Evolutionary conservation across 352 stramenopile species (phyloP).

Genomic region (Pythium monospermum): DNA sequence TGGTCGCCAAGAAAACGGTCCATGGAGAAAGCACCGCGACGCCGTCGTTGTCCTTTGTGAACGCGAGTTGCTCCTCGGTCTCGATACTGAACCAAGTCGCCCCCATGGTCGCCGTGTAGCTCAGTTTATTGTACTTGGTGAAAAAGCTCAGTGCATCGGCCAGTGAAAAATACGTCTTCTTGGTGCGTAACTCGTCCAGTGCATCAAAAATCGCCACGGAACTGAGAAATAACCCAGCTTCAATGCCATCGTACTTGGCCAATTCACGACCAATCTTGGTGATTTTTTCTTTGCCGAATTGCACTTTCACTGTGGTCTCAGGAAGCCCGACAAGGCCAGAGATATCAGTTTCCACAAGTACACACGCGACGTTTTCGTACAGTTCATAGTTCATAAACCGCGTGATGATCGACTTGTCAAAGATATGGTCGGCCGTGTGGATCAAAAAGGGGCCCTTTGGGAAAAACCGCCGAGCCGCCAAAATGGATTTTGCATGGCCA

Average conservation of each 20-base stretch:
- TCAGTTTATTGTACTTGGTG: constrained; percentile 56
- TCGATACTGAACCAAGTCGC: constrained; percentile 84
- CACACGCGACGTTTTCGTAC: constrained; percentile 52
- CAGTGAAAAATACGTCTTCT: constrained; percentile 73
- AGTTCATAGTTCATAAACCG: constrained; percentile 57
- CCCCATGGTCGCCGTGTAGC: constrained; percentile 55
- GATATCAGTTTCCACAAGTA: constrained; percentile 72
- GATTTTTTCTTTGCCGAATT: constrained; percentile 52
- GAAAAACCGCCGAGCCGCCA: constrained; percentile 29
- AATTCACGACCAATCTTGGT: constrained; percentile 56
- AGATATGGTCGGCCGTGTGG: constrained; percentile 34
- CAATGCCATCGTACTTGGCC: constrained; percentile 52
- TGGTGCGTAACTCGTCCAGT: constrained; percentile 46
- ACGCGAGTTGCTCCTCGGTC: constrained; percentile 73
- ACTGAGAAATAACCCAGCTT: constrained; percentile 69
- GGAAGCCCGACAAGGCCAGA: constrained; percentile 53
- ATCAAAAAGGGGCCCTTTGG: constrained; percentile 25
- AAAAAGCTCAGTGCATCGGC: constrained; percentile 70
- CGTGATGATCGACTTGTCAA: constrained; percentile 52
- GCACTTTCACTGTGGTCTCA: constrained; percentile 53
- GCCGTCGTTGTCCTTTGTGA: constrained; percentile 68
- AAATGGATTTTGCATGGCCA: constrained; percentile 26
- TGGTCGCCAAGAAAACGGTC: constrained; percentile 73
- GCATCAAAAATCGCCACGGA: constrained; percentile 65
- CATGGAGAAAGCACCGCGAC: constrained; percentile 62